Evolutionary conservation across 106 monocot genomes (phyloP).

Genomic region (Dendrobium nobile): DNA sequence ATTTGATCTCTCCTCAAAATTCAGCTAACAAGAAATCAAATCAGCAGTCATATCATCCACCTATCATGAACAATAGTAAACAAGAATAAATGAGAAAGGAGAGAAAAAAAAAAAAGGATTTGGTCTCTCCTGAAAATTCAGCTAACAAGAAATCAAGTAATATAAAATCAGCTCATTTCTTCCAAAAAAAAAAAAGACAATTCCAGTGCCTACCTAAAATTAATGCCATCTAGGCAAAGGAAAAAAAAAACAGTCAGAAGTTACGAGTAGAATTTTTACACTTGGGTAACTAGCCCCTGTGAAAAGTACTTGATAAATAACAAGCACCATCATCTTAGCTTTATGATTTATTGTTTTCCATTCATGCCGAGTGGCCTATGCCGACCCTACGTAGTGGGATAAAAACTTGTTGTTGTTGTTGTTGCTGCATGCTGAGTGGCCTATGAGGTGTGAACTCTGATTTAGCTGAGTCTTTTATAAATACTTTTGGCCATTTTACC

Average conservation of each 20-base stretch:
- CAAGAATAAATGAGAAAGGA: neutral
- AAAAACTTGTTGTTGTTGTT: no score
- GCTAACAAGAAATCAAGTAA: neutral
- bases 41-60: conserved; percentile 62
- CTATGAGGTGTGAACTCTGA: neutral
- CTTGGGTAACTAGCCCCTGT: neutral
- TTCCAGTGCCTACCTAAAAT: neutral
- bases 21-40: neutral
- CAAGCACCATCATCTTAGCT: neutral
- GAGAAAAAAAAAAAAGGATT: neutral
- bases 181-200: neutral
- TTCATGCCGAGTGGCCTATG: neutral
- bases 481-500: neutral
- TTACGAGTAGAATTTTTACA: neutral
- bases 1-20: neutral
- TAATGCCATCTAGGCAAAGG: neutral
- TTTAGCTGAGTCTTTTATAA: neutral
- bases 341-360: neutral
- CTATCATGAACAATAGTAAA: conserved; percentile 19
- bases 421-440: neutral
- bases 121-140: no score
- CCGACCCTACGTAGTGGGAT: no score
- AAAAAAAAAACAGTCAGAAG: neutral
- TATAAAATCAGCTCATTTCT: conserved; percentile 1
- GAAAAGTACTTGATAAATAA: neutral